Evolutionary conservation across 2,329 filamentous ascomycete species (phyloP).

Genomic region (Westerdykella sp.): DNA sequence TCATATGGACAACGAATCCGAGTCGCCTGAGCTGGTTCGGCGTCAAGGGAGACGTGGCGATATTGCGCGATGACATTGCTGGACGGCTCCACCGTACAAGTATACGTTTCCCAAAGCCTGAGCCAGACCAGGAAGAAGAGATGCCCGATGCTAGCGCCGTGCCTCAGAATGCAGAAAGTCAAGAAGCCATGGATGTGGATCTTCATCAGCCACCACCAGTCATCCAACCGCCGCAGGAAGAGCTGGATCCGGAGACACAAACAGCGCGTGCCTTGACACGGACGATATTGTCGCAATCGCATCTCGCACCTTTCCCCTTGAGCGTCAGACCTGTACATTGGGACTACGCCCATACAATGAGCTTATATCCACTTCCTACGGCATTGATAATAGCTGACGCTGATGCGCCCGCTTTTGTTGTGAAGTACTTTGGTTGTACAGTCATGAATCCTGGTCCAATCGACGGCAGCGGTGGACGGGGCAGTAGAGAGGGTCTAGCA

Average conservation of each 20-base stretch:
- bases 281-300: slow-evolving; percentile 84
- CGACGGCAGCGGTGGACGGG: slow-evolving; percentile 53
- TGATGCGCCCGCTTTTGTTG: slow-evolving; percentile 72
- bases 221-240: slow-evolving; percentile 7
- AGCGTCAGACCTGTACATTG: slow-evolving; percentile 75
- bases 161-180: slow-evolving; percentile 3
- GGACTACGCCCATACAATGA: slow-evolving; percentile 72
- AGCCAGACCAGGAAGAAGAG: slow-evolving; percentile 28
- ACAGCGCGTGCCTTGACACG: slow-evolving; percentile 76
- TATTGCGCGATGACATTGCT: slow-evolving; percentile 83
- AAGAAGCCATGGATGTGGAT: slow-evolving; percentile 45
- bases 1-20: slow-evolving; percentile 85
- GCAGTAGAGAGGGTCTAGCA: slow-evolving; percentile 58
- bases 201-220: slow-evolving; percentile 8
- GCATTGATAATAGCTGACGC: slow-evolving; percentile 76
- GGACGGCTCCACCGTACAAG: slow-evolving; percentile 70
- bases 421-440: slow-evolving; percentile 92
- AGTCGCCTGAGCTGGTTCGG: slow-evolving; percentile 78
- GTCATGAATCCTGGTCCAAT: slow-evolving; percentile 87
- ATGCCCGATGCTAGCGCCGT: slow-evolving; percentile 13
- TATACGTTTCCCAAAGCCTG: slow-evolving; percentile 58
- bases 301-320: slow-evolving; percentile 81
- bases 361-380: slow-evolving; percentile 83
- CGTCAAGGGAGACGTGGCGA: slow-evolving; percentile 75
- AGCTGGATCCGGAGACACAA: slow-evolving; percentile 30